Base-by-base conservation (phyloP, 805 yeast genomes). In the Yamadazyma scolyti region DNA sequence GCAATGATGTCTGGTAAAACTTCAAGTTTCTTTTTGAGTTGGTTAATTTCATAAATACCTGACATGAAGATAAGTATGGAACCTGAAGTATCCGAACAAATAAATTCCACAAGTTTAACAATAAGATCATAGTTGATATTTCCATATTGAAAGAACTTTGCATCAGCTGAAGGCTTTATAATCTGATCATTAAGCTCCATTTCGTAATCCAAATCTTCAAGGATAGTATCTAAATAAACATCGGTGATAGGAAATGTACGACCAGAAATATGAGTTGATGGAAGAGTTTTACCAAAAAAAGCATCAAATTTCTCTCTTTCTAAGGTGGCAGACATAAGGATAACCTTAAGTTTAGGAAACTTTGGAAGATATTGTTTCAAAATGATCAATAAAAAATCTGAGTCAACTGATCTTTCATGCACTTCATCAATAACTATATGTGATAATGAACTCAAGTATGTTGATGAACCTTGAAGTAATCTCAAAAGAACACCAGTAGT, bases 251-350 rank as follows among this genome's bases (percentile, higher is more conserved):
- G 97, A 54, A 84, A 90, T 0, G 97, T 93, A 43, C 97, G 69
- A 1, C 98, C 98, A 45, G 81, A 85, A 36, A 90, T 88, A 52
- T 88, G 96, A 20, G 82, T 70, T 40, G 82, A 86, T 10, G 79
- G 78, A 20, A 65, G 43, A 2, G 56, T 53, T 1, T 58, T 47
- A 3, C 61, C 61, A 52, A 90, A 90, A 48, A 82, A 90, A 16
- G 68, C 63, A 31, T 72, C 65, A 59, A 88, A 90, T 24, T 73
- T 65, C 7, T 68, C 67, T 1, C 80, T 71, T 47, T 86, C 84
- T 25, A 90, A 89, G 1, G 97, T 90, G 4, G 97, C 97, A 50
- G 95, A 83, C 97, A 93, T 90, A 30, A 93, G 65, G 7, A 90
- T 70, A 19, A 90, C 66, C 46, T 77, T 82, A 36, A 89, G 52